These are phyloP conservation scores for Triticum urartu DNA, from an alignment of 176 grass and related monocot genomes.

Conservation along the genomic window DNA sequence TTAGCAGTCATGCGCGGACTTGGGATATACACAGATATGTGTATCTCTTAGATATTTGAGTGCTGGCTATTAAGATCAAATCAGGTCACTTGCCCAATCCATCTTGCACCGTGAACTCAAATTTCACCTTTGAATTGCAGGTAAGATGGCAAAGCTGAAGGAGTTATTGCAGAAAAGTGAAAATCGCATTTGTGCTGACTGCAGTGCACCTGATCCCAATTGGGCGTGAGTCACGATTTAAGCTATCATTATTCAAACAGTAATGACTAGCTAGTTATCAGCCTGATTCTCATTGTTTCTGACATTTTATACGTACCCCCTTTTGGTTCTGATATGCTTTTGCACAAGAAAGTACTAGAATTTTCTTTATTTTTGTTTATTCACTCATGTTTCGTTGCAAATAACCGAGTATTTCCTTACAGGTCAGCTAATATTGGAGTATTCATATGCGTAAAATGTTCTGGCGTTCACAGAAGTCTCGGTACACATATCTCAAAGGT, in stretches of 20 bases:
- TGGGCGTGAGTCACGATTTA: conserved; percentile 67
- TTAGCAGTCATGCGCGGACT: background rate
- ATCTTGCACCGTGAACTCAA: background rate
- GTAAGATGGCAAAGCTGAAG: conserved; percentile 55
- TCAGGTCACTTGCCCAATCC: too few relatives aligned
- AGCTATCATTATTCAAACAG: background rate
- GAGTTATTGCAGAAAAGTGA: conserved; percentile 61
- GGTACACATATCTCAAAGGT: conserved; percentile 84
- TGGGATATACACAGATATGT: background rate
- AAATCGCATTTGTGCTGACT: conserved; percentile 80
- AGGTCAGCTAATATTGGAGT: conserved; percentile 74
- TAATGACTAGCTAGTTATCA: background rate
- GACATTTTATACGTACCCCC: background rate
- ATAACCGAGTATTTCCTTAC: conserved; percentile 1
- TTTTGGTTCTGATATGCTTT: background rate
- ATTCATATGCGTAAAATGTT: conserved; percentile 81
- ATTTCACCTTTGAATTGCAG: conserved; percentile 37
- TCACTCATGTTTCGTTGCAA: background rate
- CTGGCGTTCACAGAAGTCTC: conserved; percentile 74
- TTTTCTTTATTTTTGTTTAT: too few relatives aligned
- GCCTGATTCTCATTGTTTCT: background rate
- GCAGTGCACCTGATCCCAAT: conserved; percentile 69
- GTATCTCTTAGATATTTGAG: background rate
- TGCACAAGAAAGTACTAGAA: background rate
- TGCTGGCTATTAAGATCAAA: background rate